Evolutionary conservation across 225 moss, liverwort and hornwort species (phyloP).

Genomic region (Bryoerythrophyllum caledonicum): DNA sequence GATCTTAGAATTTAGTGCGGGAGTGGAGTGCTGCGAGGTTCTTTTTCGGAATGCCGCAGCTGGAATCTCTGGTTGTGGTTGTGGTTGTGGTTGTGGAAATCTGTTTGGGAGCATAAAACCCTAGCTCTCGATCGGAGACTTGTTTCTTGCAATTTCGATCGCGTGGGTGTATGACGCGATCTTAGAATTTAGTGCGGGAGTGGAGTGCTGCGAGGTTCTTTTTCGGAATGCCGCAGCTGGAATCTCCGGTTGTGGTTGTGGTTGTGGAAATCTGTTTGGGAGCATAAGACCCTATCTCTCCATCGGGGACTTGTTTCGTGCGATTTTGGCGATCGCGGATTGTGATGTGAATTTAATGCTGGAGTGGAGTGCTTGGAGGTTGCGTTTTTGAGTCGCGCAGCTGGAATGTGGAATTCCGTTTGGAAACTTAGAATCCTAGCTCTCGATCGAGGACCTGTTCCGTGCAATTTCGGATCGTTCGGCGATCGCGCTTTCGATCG

Average conservation of each 20-base stretch:
- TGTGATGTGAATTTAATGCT: no score
- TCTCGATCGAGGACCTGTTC: no score
- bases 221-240: background rate
- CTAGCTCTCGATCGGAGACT: constrained; percentile 7
- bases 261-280: background rate
- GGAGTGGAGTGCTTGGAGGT: background rate
- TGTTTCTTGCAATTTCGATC: background rate
- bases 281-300: no score
- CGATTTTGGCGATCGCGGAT: no score
- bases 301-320: no score
- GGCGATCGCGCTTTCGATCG: no score
- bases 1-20: background rate
- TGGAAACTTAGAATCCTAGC: no score
- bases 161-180: no score
- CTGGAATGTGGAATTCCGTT: background rate
- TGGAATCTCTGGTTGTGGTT: background rate
- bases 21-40: background rate
- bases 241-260: background rate
- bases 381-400: background rate
- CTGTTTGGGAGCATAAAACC: no score
- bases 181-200: background rate
- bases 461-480: no score
- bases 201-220: background rate
- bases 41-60: background rate
- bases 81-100: background rate